Base-by-base conservation (phyloP, 2,329 filamentous ascomycete genomes). In the Pseudocercospora macadamiae region DNA sequence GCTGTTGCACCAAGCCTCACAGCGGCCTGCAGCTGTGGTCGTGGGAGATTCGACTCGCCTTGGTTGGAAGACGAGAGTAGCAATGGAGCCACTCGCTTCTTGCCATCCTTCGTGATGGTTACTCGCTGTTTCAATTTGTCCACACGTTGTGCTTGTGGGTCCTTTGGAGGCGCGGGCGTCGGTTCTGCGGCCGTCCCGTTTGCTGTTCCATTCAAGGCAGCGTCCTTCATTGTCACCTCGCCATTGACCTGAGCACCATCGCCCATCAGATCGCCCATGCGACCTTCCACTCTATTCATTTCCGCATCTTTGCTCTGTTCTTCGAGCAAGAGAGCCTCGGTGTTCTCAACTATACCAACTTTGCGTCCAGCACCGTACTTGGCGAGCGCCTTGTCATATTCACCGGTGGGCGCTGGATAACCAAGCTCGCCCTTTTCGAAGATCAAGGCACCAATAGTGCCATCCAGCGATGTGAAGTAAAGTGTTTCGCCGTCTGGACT, bases 211-310 rank as follows among this genome's bases (percentile, higher is more conserved):
- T 18, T 51, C 16, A 52, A 49, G 21, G 48, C 44, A 34, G 74
- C 71, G 25, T 80, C 82, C 60, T 83, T 84, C 16, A 78, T 76
- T 14, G 62, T 44, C 10, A 73, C 59, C 16, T 74, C 70, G 5
- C 70, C 73, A 28, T 74, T 70, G 10, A 74, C 60, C 19, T 68
- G 45, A 3, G 77, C 54, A 37, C 85, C 85, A 70, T 96, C 93
- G 4, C 93, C 93, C 95, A 99, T 99, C 34, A 99, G 77, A n/a
- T 93, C 93, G 10, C 95, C 95, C 95, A 99, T 99, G 65, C 93
- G 86, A 2, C 92, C 95, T 76, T 99, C 91, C 0, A 93, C 93
- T 4, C 89, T 93, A 64, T 89, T 90, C 28, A 93, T 83, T 73
- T 99, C 95, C 19, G 89, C 93, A 42, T 89, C 92, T 72, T 96